Evolutionary conservation across 768 basidiomycete genomes (phyloP).

Genomic region (Neoboletus magnificus): DNA sequence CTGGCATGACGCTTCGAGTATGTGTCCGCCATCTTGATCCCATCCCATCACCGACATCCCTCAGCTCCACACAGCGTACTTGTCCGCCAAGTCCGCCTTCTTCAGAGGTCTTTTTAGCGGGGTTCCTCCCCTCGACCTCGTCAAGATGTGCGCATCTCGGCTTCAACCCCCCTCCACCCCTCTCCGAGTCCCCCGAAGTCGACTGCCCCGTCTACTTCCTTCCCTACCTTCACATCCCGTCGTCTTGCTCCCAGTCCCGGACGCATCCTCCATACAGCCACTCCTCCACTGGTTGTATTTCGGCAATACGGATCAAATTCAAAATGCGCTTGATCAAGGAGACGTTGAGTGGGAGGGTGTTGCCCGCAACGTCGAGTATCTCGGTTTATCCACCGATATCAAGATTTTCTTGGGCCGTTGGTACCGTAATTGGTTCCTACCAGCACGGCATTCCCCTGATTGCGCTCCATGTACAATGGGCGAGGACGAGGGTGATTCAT

Average conservation of each 20-base stretch:
- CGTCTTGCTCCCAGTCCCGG: constrained; percentile 72
- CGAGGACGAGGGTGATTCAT: constrained; percentile 29
- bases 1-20: constrained; percentile 63
- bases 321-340: constrained; percentile 61
- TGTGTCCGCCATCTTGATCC: constrained; percentile 13
- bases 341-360: constrained; percentile 81
- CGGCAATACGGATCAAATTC: constrained; percentile 62
- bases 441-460: constrained; percentile 26
- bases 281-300: constrained; percentile 84
- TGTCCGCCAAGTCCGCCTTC: constrained; percentile 78
- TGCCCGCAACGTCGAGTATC: constrained; percentile 86
- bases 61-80: constrained; percentile 77
- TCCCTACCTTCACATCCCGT: constrained; percentile 61
- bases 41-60: constrained; percentile 6
- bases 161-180: constrained; percentile 25
- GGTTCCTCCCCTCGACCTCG: constrained; percentile 57
- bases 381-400: constrained; percentile 71
- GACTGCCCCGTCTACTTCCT: constrained; percentile 66
- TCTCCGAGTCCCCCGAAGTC: constrained; percentile 41
- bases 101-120: constrained; percentile 71
- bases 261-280: constrained; percentile 65
- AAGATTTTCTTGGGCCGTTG: constrained; percentile 74
- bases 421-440: constrained; percentile 63
- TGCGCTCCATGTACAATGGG: constrained; percentile 25
- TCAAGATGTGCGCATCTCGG: constrained; percentile 32